These are phyloP conservation scores for Penicillium maclennaniae DNA, from an alignment of 495 filamentous ascomycete species.

Conservation along the genomic window DNA sequence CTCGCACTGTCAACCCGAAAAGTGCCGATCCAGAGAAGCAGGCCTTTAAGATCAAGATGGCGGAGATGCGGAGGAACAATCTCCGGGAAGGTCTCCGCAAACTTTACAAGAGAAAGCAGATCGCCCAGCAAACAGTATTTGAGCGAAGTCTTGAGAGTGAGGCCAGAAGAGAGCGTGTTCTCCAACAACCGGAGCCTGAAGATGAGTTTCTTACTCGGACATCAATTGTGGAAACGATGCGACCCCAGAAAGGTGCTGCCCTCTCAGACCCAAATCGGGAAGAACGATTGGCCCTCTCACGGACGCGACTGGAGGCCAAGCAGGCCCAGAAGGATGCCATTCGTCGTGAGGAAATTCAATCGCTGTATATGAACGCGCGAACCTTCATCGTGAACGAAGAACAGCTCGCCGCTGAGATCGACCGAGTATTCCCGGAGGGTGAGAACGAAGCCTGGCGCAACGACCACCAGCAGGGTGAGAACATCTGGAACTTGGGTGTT, in stretches of 20 bases:
- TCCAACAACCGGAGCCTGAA: slow-evolving; percentile 50
- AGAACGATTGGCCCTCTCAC: slow-evolving; percentile 42
- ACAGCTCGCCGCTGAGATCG: slow-evolving; percentile 59
- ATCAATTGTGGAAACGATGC: slow-evolving; percentile 43
- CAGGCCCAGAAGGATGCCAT: slow-evolving; percentile 36
- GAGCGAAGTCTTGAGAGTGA: slow-evolving; percentile 35
- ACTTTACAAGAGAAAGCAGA: slow-evolving; percentile 53
- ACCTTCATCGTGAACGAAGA: slow-evolving; percentile 61
- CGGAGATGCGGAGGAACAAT: slow-evolving; percentile 55
- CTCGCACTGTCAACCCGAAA: slow-evolving; percentile 24
- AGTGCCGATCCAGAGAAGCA: slow-evolving; percentile 48
- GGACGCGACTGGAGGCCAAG: slow-evolving; percentile 33
- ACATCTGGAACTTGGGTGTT: slow-evolving; percentile 55
- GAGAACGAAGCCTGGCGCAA: slow-evolving; percentile 46
- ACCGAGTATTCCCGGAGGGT: slow-evolving; percentile 54
- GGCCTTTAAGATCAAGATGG: slow-evolving; percentile 60
- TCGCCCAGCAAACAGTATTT: slow-evolving; percentile 34
- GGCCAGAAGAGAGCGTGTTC: slow-evolving; percentile 39
- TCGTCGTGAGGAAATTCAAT: slow-evolving; percentile 50
- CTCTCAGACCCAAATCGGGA: slow-evolving; percentile 48
- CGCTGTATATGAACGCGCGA: slow-evolving; percentile 61
- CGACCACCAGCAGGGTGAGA: slow-evolving; percentile 41
- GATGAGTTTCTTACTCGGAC: slow-evolving; percentile 60
- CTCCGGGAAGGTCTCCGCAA: slow-evolving; percentile 59
- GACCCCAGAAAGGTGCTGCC: slow-evolving; percentile 30